Evolutionary conservation across 2,329 filamentous ascomycete species (phyloP), one percentile per base, ranked within the genome.

Genomic region (Microdochium nivale): DNA sequence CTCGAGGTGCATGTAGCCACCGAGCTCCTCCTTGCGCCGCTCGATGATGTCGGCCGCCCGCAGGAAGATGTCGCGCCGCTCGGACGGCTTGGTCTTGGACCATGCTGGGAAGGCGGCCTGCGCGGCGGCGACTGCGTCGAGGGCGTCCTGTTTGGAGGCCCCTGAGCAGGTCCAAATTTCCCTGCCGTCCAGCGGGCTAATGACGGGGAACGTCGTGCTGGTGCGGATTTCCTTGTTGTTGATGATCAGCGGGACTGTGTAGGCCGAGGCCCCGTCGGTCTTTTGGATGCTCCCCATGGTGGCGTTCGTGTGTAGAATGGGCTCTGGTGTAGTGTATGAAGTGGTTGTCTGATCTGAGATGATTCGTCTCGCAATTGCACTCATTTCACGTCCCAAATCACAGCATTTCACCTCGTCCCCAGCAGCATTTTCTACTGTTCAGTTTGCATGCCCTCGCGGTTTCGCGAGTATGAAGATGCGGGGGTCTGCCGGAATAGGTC

Each of bases 91-190:
- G 14, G 74, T 77, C 55, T 75, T 74, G 23, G 73, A 71, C 84
- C 84, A 87, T 54, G 74, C 64, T 21, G 74, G 74, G 65, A 82
- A 83, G 0, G 83, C 82, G 24, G 70, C 67, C 47, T 80, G 67
- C 0, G 83, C 81, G 9, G 59, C 53, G 27, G 49, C 33, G 43
- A 67, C 55, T 3, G 78, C 72, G n/a, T 69, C 65, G 11, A 78
- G 67, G 14, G 81, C 79, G 51, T 74, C 68, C 3, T 68, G 63
- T 49, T 76, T 79, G 47, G 74, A 66, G 1, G 78, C 77, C 23
- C 78, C 79, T 23, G 76, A 71, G 43, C 75, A 76, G 51, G 74
- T 71, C 51, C 71, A 67, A 66, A 79, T 75, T 48, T 81, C 62
- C 5, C 72, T 59, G 25, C 57, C 77, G 63, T 58, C 76, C 65